A percentile compares a stretch with the other conserved stretches of the same genome.
phyloP scores from a whole-genome alignment of 495 filamentous ascomycete species.

The Lasiosphaeria ovina region DNA sequence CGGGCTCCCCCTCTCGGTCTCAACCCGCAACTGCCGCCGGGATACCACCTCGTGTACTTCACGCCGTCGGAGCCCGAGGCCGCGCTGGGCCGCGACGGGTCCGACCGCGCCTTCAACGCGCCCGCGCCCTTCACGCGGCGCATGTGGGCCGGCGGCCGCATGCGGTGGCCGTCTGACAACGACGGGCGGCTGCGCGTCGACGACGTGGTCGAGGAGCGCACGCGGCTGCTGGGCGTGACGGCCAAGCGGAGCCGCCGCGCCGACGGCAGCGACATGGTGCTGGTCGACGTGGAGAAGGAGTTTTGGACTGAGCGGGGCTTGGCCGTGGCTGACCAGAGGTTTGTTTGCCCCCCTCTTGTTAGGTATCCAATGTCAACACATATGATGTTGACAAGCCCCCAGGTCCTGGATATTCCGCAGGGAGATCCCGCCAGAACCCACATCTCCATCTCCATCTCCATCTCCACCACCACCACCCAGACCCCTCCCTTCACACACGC shows the following conservation, averaged over 20 bases:
- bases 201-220: conserved; percentile 56
- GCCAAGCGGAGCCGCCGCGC: conserved; percentile 47
- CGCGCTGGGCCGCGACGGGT: conserved; percentile 58
- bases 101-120: conserved; percentile 59
- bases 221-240: conserved; percentile 49
- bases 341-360: conserved; percentile 8
- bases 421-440: no score
- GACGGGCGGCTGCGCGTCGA: conserved; percentile 35
- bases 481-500: no score
- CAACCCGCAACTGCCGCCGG: conserved; percentile 51
- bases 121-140: conserved; percentile 58
- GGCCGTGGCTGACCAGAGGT: conserved; percentile 55
- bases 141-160: conserved; percentile 68
- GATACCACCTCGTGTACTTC: conserved; percentile 62
- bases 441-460: no score
- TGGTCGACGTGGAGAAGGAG: conserved; percentile 62
- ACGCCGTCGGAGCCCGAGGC: conserved; percentile 51
- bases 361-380: neutral
- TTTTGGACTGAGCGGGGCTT: conserved; percentile 52
- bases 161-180: conserved; percentile 40
- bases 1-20: conserved; percentile 32
- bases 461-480: no score
- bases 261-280: conserved; percentile 60
- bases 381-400: neutral
- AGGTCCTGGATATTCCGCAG: neutral